Percentiles rank a stretch among this genome's conserved stretches.
phyloP scores from a whole-genome alignment of 345 rosid genomes.

The Punica granatum region DNA sequence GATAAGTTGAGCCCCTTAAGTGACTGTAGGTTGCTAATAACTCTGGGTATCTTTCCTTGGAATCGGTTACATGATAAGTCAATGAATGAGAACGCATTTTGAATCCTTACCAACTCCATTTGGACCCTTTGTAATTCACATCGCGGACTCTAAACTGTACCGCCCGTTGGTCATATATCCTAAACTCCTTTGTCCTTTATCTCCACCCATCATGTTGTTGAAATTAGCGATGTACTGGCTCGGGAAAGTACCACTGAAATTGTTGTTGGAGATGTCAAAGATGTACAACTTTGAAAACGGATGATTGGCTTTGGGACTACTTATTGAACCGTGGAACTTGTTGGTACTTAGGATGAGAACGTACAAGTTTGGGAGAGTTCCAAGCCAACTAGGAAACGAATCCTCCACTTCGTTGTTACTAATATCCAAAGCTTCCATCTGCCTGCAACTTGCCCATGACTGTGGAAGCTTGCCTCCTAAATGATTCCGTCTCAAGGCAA shows the following conservation, averaged over 20 bases:
- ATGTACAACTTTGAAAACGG: slow-evolving; percentile 4
- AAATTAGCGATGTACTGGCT: background rate
- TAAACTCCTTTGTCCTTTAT: background rate
- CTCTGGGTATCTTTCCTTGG: slow-evolving; percentile 3
- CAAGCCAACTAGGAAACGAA: slow-evolving; percentile 12
- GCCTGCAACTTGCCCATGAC: slow-evolving; percentile 9
- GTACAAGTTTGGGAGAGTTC: background rate
- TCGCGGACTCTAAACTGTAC: background rate
- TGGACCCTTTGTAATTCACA: slow-evolving; percentile 12
- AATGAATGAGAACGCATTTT: background rate
- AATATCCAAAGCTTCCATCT: slow-evolving; percentile 13
- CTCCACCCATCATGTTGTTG: slow-evolving; percentile 1
- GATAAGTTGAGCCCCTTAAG: slow-evolving; percentile 1
- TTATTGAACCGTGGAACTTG: slow-evolving; percentile 2
- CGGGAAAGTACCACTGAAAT: slow-evolving; percentile 1
- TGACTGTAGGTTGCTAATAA: background rate
- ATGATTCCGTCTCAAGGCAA: slow-evolving; percentile 3
- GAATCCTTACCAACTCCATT: background rate
- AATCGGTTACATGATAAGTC: slow-evolving; percentile 11
- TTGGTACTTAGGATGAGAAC: slow-evolving; percentile 8
- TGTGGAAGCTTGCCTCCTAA: slow-evolving; percentile 12
- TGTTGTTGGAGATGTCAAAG: slow-evolving; percentile 10
- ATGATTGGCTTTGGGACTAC: background rate
- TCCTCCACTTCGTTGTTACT: background rate
- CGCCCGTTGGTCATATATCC: background rate